Percentiles rank a stretch among this genome's conserved stretches.
phyloP scores from a whole-genome alignment of 2,329 filamentous ascomycete species.

The Grosmannia clavigera region DNA sequence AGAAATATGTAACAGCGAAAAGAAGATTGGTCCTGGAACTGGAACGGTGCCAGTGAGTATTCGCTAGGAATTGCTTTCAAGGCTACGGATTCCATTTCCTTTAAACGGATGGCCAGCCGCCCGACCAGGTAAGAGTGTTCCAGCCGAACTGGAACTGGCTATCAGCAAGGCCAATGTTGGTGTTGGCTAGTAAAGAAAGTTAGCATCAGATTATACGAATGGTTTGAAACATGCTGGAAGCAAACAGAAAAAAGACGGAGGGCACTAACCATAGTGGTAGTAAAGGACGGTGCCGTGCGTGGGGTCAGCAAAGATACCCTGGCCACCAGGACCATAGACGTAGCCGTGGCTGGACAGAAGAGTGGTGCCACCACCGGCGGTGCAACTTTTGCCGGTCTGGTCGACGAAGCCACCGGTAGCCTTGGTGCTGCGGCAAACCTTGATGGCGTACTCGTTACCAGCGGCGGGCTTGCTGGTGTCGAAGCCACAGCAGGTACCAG shows the following conservation, averaged over 20 bases:
- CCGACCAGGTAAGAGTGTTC: background rate
- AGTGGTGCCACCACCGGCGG: conserved; percentile 41
- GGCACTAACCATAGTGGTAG: conserved; percentile 31
- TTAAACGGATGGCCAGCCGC: background rate
- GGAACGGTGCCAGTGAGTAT: too few species aligned
- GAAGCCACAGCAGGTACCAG: conserved; percentile 50
- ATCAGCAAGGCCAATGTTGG: background rate
- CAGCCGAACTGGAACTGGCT: background rate
- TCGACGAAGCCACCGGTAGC: conserved; percentile 46
- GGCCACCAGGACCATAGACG: conserved; percentile 51
- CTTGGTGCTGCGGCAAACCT: conserved; percentile 43
- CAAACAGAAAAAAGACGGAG: background rate
- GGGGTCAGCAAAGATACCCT: conserved; percentile 42
- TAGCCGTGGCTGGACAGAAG: conserved; percentile 43
- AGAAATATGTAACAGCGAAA: too few species aligned
- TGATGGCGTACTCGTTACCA: conserved; percentile 54
- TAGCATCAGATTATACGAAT: background rate
- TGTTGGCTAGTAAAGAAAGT: background rate
- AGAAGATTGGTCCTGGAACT: too few species aligned
- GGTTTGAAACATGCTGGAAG: too few species aligned
- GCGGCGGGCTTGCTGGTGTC: conserved; percentile 35
- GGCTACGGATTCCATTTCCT: background rate
- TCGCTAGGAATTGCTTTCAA: too few species aligned
- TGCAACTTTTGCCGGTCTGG: conserved; percentile 38
- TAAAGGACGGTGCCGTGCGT: conserved; percentile 42